phyloP scores from a whole-genome alignment of 2,329 filamentous ascomycete species.

The Dactylellina haptotyla region DNA sequence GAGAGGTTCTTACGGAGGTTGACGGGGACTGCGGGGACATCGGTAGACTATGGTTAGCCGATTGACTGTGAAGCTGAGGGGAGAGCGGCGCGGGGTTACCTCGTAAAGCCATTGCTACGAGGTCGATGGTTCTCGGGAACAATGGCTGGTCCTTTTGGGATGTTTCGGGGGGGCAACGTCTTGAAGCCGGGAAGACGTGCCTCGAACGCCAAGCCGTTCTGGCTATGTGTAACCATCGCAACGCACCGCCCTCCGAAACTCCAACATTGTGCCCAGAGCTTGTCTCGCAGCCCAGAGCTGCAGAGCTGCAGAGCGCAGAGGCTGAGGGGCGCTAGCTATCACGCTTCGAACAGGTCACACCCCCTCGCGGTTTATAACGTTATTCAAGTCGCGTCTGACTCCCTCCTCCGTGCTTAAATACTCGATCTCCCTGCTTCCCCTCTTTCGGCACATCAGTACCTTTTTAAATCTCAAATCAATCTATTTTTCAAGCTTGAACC shows the following conservation, averaged over 20 bases:
- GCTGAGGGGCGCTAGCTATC: too few species aligned
- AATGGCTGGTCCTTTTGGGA: background rate
- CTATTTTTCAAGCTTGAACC: too few species aligned
- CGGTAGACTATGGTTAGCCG: background rate
- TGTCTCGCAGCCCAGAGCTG: too few species aligned
- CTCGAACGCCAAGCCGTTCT: conserved; percentile 30
- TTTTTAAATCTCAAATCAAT: too few species aligned
- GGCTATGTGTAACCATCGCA: conserved; percentile 52
- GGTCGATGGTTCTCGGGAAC: conserved; percentile 1
- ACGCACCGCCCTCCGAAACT: conserved; percentile 24
- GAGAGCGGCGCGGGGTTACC: conserved; percentile 6
- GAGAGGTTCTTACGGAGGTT: conserved; percentile 54
- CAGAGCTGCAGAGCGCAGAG: too few species aligned
- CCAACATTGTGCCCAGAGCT: conserved; percentile 20
- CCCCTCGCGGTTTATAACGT: conserved; percentile 35
- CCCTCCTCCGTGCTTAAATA: conserved; percentile 1
- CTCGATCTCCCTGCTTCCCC: background rate
- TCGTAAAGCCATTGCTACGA: conserved; percentile 47
- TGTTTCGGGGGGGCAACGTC: background rate
- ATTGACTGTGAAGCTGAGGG: background rate
- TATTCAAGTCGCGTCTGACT: conserved; percentile 5
- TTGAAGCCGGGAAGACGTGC: conserved; percentile 26
- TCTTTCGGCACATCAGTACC: background rate
- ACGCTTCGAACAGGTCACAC: background rate
- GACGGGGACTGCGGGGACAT: conserved; percentile 31